A percentile compares a stretch with the other conserved stretches of the same genome.
These are phyloP conservation scores for Carex kokanica DNA, from an alignment of 176 grass and related monocot species.

Conservation along the genomic window DNA sequence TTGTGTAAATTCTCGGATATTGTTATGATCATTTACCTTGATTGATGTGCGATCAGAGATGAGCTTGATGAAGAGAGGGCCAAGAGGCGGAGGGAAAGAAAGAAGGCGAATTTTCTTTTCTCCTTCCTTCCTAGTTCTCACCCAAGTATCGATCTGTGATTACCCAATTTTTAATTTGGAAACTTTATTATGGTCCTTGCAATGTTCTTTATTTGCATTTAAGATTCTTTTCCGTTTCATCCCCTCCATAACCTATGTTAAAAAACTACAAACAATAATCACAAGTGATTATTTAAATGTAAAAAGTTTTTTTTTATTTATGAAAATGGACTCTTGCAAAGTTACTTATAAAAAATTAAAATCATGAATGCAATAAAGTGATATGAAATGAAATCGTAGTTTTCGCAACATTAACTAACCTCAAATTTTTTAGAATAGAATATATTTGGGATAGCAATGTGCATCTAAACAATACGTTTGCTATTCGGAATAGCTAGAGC, in stretches of 20 bases:
- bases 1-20: slow-evolving; percentile 6
- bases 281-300: background rate
- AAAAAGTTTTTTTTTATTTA: background rate
- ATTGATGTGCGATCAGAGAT: slow-evolving; percentile 9
- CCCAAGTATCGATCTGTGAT: background rate
- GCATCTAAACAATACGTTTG: no score
- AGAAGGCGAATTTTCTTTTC: background rate
- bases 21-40: slow-evolving; percentile 6
- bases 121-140: background rate
- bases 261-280: background rate
- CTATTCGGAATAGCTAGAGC: no score
- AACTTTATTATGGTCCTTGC: slow-evolving; percentile 11
- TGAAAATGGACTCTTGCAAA: background rate
- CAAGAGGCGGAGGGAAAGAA: slow-evolving; percentile 1
- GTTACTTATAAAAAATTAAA: background rate
- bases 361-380: background rate
- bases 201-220: background rate
- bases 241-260: background rate
- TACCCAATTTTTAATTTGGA: slow-evolving; percentile 5
- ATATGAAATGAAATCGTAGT: background rate
- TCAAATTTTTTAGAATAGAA: no score
- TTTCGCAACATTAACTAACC: background rate
- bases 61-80: background rate
- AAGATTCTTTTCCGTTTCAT: background rate
- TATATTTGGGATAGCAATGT: no score